Evolutionary conservation across 306 rosid species (phyloP).

Genomic region (Citrullus colocynthis): DNA sequence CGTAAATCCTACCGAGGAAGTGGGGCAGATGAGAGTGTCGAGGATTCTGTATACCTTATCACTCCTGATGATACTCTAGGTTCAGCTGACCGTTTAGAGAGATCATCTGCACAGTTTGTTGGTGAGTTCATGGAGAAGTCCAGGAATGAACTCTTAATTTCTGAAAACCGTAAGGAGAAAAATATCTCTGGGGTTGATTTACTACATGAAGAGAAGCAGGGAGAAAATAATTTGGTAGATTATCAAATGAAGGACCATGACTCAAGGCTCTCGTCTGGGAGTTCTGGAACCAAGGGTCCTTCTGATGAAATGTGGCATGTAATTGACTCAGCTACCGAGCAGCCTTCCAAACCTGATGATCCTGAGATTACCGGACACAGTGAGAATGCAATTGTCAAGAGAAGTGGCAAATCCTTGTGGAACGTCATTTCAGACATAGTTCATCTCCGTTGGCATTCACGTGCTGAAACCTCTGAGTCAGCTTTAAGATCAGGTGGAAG

Average conservation of each 20-base stretch:
- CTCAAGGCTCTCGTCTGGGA: slow-evolving; percentile 34
- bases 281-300: slow-evolving; percentile 63
- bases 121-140: slow-evolving; percentile 48
- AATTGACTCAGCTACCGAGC: slow-evolving; percentile 26
- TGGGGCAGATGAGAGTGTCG: slow-evolving; percentile 21
- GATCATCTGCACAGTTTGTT: slow-evolving; percentile 52
- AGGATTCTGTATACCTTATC: slow-evolving; percentile 18
- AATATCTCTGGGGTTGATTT: slow-evolving; percentile 20
- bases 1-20: slow-evolving; percentile 21
- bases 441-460: slow-evolving; percentile 56
- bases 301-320: slow-evolving; percentile 77
- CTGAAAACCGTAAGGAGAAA: slow-evolving; percentile 29
- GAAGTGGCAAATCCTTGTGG: slow-evolving; percentile 77
- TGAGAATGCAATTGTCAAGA: slow-evolving; percentile 36
- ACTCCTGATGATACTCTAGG: slow-evolving; percentile 55
- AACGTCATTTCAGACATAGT: slow-evolving; percentile 42
- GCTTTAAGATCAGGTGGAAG: slow-evolving; percentile 39
- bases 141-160: slow-evolving; percentile 36
- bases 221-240: slow-evolving; percentile 20
- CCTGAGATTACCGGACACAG: slow-evolving; percentile 20
- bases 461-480: slow-evolving; percentile 34
- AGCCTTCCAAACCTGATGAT: slow-evolving; percentile 29
- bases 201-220: slow-evolving; percentile 22
- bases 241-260: slow-evolving; percentile 27
- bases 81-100: slow-evolving; percentile 48